Evolutionary conservation across 139 green algal genomes (phyloP), one percentile per base, ranked within the genome.

Genomic region (Eudorina sp.): DNA sequence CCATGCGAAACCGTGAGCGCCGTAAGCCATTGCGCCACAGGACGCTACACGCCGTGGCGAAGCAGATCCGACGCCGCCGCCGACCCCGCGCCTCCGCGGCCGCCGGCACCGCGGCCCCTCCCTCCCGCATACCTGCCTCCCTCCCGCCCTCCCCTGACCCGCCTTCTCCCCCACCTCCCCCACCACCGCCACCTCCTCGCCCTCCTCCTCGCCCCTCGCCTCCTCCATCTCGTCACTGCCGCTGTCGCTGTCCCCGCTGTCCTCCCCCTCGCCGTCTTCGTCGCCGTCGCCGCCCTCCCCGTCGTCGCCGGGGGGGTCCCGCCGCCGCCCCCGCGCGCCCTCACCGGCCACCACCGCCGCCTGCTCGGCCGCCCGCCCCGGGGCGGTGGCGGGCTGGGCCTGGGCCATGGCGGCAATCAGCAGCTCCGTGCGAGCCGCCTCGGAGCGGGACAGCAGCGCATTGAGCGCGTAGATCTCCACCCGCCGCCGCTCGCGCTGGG

Each of bases 391-490:
- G 18, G 6, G 27, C 58, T 68, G 18, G 16, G 19, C 58, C 64
- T 73, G 11, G 8, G 62, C 45, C 81, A 87, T 87, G 64, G 81
- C 81, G 2, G 34, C 62, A 7, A 76, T 41, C 29, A 87, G 64
- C 81, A 79, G n/a, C 64, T 40, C 31, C 23, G 81, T 87, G 43
- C 81, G 81, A 3, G 81, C 81, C 31, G 45, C 81, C 66, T 87
- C 81, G 21, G 60, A 87, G 5, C 31, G 45, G 5, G 62, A 62
- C 41, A 87, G 81, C 62, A 87, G 46, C 3, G 43, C 31, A 64
- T 87, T 87, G 19, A 87, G 46, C 3, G 81, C 81, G 64, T 87
- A 87, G 6, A 87, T 21, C 62, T 87, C 81, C 43, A 87, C 62
- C 4, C 81, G 81, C 31, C 81, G 64, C 45, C 81, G 81, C 81